Conservation (phyloP, 805 yeast species). For the Tetrapisispora taiwanensis region DNA sequence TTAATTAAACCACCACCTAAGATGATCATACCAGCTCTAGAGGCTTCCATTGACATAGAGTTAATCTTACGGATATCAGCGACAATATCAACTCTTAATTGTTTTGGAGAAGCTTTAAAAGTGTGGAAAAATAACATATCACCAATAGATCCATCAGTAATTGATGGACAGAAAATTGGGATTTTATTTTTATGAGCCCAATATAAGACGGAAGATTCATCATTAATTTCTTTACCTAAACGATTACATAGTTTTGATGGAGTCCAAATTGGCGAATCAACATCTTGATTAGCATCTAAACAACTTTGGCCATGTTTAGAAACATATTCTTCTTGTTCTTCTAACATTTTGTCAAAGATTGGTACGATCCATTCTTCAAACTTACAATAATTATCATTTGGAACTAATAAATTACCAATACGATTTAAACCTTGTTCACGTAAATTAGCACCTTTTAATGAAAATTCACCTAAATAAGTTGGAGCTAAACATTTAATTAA, state of each 20-base stretch:
- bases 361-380: slow-evolving; percentile 99
- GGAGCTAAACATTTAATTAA: slow-evolving; percentile 93
- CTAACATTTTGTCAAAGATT: slow-evolving; percentile 71
- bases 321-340: slow-evolving; percentile 73
- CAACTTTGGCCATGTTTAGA: slow-evolving; percentile 41
- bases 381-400: slow-evolving; percentile 94
- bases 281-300: slow-evolving; percentile 41
- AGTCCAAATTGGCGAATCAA: slow-evolving; percentile 65
- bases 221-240: slow-evolving; percentile 88
- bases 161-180: slow-evolving; percentile 94
- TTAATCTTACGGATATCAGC: slow-evolving; percentile 87
- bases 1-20: slow-evolving; percentile 94
- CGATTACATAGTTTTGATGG: slow-evolving; percentile 90
- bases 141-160: slow-evolving; percentile 97
- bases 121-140: slow-evolving; percentile 99
- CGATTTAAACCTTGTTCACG: slow-evolving; percentile 96
- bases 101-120: slow-evolving; percentile 85
- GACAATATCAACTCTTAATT: slow-evolving; percentile 83
- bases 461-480: slow-evolving; percentile 87
- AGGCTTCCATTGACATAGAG: slow-evolving; percentile 90
- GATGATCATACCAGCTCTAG: slow-evolving; percentile 89
- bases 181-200: slow-evolving; percentile 98
- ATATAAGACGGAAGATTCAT: slow-evolving; percentile 85
- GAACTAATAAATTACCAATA: slow-evolving; percentile 92
- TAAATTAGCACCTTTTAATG: slow-evolving; percentile 66